Base-by-base conservation (phyloP, 2,329 filamentous ascomycete genomes). In the Colletotrichum falcatum region DNA sequence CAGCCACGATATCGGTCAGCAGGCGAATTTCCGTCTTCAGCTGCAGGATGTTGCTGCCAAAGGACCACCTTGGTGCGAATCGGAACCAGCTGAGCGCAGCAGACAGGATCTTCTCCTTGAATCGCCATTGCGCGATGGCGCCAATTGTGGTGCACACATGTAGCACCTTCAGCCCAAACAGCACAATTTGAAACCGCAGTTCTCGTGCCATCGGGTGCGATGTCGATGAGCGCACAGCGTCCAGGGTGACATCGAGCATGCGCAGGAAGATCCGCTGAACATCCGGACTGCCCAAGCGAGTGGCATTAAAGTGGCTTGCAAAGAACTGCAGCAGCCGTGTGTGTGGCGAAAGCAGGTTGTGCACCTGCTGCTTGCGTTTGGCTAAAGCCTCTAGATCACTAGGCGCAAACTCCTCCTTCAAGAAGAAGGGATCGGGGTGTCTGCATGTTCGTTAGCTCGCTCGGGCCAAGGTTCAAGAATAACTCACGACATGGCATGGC, bases 301-400 rank as follows among this genome's bases (percentile, higher is more conserved):
- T 95, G 2, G 97, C 94, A 78, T 94, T 97, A 83, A 97, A 99
- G 79, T 98, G 95, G 77, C 96, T 99, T 70, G 89, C 91, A 71
- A 99, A 89, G 79, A 98, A 97, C 73, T 97, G 94, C 42, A 98
- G 82, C 33, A 98, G 82, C 30, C 93, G 90, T 63, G 93, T 90
- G 79, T 99, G 96, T 5, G 96, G 96, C 9, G 94, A 91, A 48
- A 99, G 89, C 61, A 95, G 83, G 76, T 96, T 92, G 76, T 97
- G 93, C 2, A 94, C 91, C 35, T 88, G 83, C 75, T 96, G 92
- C 77, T 95, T 94, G 62, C 90, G 89, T 80, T 91, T 94, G 20
- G 90, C 86, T 73, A 98, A 84, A 18, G 88, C 83, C 66, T 91
- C 89, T 75, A 93, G 91, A 77, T 98, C 94, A 66, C 93, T 97